A percentile compares a stretch with the other conserved stretches of the same genome.
Conservation (phyloP, 345 rosid genomes). For the Chamaenerion angustifolium region DNA sequence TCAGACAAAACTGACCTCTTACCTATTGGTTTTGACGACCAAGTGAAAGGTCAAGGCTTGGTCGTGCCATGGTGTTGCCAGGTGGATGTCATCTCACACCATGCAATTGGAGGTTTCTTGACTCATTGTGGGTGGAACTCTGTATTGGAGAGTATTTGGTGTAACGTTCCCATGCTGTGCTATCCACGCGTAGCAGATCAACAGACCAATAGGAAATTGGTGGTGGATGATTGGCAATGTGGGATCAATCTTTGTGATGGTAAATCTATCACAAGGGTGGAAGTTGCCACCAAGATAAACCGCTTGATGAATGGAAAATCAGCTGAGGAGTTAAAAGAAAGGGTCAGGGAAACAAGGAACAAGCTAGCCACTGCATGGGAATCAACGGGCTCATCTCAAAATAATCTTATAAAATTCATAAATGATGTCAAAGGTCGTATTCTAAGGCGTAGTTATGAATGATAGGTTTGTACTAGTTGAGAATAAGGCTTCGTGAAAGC, state of each 20-base stretch:
- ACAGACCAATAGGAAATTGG: constrained; percentile 60
- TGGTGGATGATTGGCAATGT: constrained; percentile 67
- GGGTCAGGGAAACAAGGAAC: too few species aligned
- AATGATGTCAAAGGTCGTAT: too few species aligned
- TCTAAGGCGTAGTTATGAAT: too few species aligned
- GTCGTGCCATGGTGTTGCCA: constrained; percentile 76
- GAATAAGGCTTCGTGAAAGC: too few species aligned
- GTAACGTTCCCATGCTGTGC: constrained; percentile 44
- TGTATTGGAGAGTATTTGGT: constrained; percentile 46
- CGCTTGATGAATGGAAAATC: too few species aligned
- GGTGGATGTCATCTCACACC: constrained; percentile 36
- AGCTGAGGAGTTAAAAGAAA: too few species aligned
- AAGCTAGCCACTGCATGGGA: too few species aligned
- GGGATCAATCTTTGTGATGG: constrained; percentile 35
- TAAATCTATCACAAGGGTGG: too few species aligned
- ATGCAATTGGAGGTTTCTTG: constrained; percentile 55
- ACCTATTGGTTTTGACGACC: constrained; percentile 34
- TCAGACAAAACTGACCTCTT: constrained; percentile 38
- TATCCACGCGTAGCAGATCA: constrained; percentile 56
- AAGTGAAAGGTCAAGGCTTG: constrained; percentile 27
- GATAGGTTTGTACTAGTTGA: too few species aligned
- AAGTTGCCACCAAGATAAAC: too few species aligned
- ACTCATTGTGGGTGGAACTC: constrained; percentile 89
- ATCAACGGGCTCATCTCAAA: too few species aligned
- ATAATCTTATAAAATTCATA: too few species aligned